These are phyloP conservation scores for Aspergillus cejpii DNA, from an alignment of 2,329 filamentous ascomycete species.

Conservation along the genomic window DNA sequence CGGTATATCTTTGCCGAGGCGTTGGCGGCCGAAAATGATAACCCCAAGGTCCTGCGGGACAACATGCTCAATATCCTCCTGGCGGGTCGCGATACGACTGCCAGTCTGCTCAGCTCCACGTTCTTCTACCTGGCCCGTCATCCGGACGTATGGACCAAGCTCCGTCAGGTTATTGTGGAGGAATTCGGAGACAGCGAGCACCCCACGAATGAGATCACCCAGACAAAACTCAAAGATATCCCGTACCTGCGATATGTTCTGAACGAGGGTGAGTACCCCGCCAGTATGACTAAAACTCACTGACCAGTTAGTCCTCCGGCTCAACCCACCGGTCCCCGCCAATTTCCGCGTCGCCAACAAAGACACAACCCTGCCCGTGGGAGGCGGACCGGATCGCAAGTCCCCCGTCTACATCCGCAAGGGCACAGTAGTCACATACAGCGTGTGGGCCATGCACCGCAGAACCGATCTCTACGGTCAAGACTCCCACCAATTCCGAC, in stretches of 20 bases:
- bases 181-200: conserved; percentile 39
- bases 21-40: conserved; percentile 41
- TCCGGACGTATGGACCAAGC: conserved; percentile 30
- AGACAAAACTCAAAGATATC: conserved; percentile 39
- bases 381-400: conserved; percentile 55
- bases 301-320: conserved; percentile 29
- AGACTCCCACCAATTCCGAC: conserved; percentile 43
- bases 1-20: conserved; percentile 48
- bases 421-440: conserved; percentile 60
- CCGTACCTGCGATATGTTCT: conserved; percentile 36
- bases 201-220: conserved; percentile 37
- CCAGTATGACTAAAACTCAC: too few species aligned
- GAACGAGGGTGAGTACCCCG: conserved; percentile 30
- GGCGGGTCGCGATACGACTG: conserved; percentile 50
- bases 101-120: conserved; percentile 39
- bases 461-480: conserved; percentile 46
- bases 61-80: conserved; percentile 48
- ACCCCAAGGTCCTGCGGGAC: conserved; percentile 43
- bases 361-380: conserved; percentile 40
- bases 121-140: conserved; percentile 45
- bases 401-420: conserved; percentile 60
- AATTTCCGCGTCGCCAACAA: conserved; percentile 40
- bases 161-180: conserved; percentile 33
- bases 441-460: conserved; percentile 66
- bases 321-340: conserved; percentile 42